Base-by-base conservation (phyloP, 2,329 filamentous ascomycete genomes). In the Epicoccum sorghinum region DNA sequence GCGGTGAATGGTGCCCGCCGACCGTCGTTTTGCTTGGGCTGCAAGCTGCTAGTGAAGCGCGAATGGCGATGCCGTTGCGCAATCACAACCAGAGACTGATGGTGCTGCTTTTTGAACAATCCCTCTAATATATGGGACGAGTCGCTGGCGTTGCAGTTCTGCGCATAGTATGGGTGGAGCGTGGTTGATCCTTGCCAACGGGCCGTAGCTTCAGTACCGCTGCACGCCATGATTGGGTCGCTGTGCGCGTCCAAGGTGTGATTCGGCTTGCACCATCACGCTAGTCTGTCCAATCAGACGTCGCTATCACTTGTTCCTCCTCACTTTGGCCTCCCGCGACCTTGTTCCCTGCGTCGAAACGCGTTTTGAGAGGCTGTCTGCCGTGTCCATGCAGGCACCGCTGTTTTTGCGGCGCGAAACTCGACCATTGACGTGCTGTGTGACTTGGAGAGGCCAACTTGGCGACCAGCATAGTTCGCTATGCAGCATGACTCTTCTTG, bases 351-450 rank as follows among this genome's bases (percentile, higher is more conserved):
- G 64, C 58, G 61, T 51, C 30, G 30, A 59, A 37, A 33, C 43
- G 60, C 41, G 51, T 54, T 59, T 52, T 67, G 57, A 70, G 64
- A 70, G 66, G 67, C 67, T 65, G 55, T 52, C 55, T 48, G 57
- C 48, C 49, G 52, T 51, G 55, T 61, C 60, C 59, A 72, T 71
- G 68, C 69, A 73, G 69, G 70, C 70, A 70, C 70, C 65, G 63
- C 57, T 59, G 55, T 59, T 61, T 63, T 52, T 61, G 61, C 60
- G 66, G 67, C 68, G 69, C 66, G 61, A 70, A 70, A 61, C 63
- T 63, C 48, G 52, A 60, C 70, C 68, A 71, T 66, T 68, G 58
- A 67, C 54, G 58, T 59, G 48, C 57, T 56, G 61, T 69, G 62
- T 63, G 58, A 69, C 65, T 51, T 52, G 35, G 38, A 59, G 50